Base-by-base conservation (phyloP, 164 flowering plant genomes). In the Kingdonia uniflora region DNA sequence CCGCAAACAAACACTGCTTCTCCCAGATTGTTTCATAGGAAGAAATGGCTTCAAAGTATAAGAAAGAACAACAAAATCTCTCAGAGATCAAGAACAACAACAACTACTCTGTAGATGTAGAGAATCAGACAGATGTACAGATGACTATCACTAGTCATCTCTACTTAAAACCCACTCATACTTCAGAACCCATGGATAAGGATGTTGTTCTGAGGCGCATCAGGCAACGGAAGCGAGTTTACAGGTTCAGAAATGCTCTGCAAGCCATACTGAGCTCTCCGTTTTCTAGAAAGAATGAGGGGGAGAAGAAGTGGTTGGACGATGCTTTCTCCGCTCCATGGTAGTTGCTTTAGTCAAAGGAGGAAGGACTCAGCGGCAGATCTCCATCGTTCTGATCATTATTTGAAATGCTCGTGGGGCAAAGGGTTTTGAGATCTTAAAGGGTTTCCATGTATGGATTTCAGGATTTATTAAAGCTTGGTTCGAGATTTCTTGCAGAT, bases 151-250 rank as follows among this genome's bases (percentile, higher is more conserved):
- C 75, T 6, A 76, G 68, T 56, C 70, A 71, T 5, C 75, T 85
- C 40, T 52, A 61, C 43, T 56, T 85, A 13, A 80, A 62, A 63
- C 61, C 82, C 14, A n/a, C 23, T 33, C 23, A 38, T 13, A 25
- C 55, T 21, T 23, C 65, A 0, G 57, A 59, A 21, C n/a, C 70
- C 1, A 64, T 82, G 14, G 80, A 76, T 63, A 85, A 64, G 67
- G 78, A 75, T 10, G 74, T 44, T 10, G 79, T 85, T 11, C 84
- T 85, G 23, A 57, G 77, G 56, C 76, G 89, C 0, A 76, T 82
- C 45, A 79, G 87, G 5, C 76, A 76, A 26, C 80, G 72, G 52
- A 79, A 70, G 59, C 33, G 71, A 38, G 49, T 73, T 13, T 70
- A 57, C 67, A 77, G 65, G 58, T 46, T 78, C 55, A 57, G 42